Percentiles rank a stretch among this genome's conserved stretches.
Conservation (phyloP, 495 filamentous ascomycete genomes). For the Aspergillus funiculosus region DNA sequence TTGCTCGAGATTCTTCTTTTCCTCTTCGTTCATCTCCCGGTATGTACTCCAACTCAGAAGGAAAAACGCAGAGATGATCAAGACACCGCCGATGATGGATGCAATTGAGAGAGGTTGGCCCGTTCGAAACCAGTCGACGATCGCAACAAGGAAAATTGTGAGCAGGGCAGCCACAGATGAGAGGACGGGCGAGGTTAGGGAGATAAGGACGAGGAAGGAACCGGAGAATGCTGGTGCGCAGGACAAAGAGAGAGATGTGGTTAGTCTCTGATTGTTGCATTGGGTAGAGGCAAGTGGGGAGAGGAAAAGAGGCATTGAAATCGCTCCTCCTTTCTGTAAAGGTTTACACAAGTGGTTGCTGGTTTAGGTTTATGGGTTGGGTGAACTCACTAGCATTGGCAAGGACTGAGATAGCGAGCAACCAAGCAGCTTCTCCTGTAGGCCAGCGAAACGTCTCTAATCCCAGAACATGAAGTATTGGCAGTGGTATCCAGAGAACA, state of each 20-base stretch:
- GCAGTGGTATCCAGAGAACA: conserved; percentile 89
- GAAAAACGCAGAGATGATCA: conserved; percentile 82
- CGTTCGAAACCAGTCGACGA: conserved; percentile 81
- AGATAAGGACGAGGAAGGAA: conserved; percentile 89
- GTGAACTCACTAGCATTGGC: conserved; percentile 68
- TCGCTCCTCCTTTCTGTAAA: no score
- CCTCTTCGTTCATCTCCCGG: conserved; percentile 83
- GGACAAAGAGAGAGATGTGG: conserved; percentile 3
- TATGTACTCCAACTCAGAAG: conserved; percentile 88
- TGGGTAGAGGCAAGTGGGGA: not conserved
- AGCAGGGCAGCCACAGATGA: conserved; percentile 86
- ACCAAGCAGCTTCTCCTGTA: conserved; percentile 64
- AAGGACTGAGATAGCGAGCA: conserved; percentile 72
- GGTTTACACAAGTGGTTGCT: no score
- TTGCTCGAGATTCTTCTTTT: conserved; percentile 48
- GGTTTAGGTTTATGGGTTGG: not conserved
- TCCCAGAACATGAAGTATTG: conserved; percentile 70
- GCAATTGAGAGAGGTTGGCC: conserved; percentile 66
- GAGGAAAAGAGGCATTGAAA: no score
- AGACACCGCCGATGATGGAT: conserved; percentile 70
- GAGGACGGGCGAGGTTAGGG: conserved; percentile 84
- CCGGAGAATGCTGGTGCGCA: conserved; percentile 65
- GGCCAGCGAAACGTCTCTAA: conserved; percentile 80
- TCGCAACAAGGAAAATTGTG: conserved; percentile 92
- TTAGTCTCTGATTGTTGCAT: not conserved